Percentiles rank a stretch among this genome's conserved stretches.
Evolutionary conservation across 352 stramenopile genomes (phyloP).

Genomic region (Salisapilia sapeloensis): DNA sequence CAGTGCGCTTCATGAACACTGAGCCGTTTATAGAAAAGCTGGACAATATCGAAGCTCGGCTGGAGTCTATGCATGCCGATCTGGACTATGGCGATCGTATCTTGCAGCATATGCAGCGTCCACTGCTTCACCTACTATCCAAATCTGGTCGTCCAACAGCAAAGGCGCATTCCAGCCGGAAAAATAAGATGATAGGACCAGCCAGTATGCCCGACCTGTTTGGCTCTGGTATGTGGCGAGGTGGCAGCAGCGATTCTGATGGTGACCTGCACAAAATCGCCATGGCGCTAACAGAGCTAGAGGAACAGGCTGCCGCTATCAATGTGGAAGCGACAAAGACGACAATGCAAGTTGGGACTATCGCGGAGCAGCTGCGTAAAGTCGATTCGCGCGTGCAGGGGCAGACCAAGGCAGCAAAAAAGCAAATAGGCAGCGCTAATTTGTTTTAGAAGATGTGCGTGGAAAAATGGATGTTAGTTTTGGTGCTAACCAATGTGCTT

Average conservation of each 20-base stretch:
- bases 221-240: constrained; percentile 1
- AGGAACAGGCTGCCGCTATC: constrained; percentile 46
- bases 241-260: constrained; percentile 7
- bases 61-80: constrained; percentile 35
- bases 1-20: background rate
- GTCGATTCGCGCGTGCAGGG: constrained; percentile 50
- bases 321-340: constrained; percentile 45
- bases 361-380: constrained; percentile 40
- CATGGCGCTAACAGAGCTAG: constrained; percentile 40
- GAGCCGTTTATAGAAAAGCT: constrained; percentile 28
- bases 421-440: constrained; percentile 14
- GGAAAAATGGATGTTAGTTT: too few relatives aligned
- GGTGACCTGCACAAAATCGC: constrained; percentile 47
- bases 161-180: too few relatives aligned
- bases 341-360: constrained; percentile 55
- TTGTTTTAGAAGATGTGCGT: constrained; percentile 25
- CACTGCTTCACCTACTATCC: constrained; percentile 53
- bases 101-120: constrained; percentile 43
- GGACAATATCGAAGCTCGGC: constrained; percentile 40
- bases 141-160: constrained; percentile 9
- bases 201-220: background rate
- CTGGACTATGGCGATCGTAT: constrained; percentile 64
- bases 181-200: background rate
- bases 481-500: too few relatives aligned
- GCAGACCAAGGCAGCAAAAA: constrained; percentile 48